Base-by-base conservation (phyloP, 1,284 basidiomycete genomes). In the Boletus semigastroideus region DNA sequence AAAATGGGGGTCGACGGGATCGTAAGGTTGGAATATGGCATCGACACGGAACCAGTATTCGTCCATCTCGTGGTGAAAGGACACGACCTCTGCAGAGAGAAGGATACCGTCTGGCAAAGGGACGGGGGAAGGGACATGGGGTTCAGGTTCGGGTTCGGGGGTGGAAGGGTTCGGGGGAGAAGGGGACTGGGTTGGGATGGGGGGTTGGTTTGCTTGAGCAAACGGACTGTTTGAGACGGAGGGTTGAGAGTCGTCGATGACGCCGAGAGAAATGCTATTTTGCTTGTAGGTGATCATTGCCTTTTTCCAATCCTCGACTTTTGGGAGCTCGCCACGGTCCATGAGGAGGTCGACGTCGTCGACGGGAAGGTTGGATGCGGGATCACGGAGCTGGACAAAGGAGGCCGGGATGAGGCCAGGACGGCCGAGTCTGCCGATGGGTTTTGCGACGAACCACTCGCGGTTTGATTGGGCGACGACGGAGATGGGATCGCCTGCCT, bases 41-140 rank as follows among this genome's bases (percentile, higher is more conserved):
- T 96, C 86, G 46, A 98, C 82, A 36, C 94, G 86, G 82, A 98
- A 99, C 94, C 96, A 98, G 72, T 94, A 98, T 63, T 96, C 91
- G 14, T 93, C 87, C 76, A 90, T 90, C 70, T 99, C 97, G 66
- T 84, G 90, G 72, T 99, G 97, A 78, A 97, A 98, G 12, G 94
- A 95, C 52, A 94, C 91, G 46, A 99, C 93, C 53, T 88, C 85
- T n/a, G 94, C 92, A 25, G 86, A 83, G 7, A 93, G 81, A 57
- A 98, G 82, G 46, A 95, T 83, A 38, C 96, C 95, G 25, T 86
- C 83, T 9, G 87, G 90, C 9, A 92, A 76, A 38, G 75, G 67
- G 46, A 78, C 72, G n/a, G 74, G 72, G 9, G 69, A 66, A 37
- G 69, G 67, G 42, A 22, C 22, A 22, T 22, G 22, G 22, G 22